Conservation (phyloP, 495 filamentous ascomycete species). For the Penicillium pulvis region DNA sequence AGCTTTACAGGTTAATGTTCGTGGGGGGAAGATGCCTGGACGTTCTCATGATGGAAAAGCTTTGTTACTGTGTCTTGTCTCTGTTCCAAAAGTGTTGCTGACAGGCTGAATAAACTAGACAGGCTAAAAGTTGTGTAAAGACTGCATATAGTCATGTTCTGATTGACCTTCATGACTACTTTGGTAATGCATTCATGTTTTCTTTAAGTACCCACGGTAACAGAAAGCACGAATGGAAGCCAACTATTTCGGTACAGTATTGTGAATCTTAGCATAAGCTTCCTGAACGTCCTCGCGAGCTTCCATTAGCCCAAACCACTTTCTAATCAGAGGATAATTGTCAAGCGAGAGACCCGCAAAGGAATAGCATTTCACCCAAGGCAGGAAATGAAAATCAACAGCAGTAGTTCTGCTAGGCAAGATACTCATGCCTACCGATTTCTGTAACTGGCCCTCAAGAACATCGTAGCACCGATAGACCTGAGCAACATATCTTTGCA, state of each 20-base stretch:
- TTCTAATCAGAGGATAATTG: conserved; percentile 35
- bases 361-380: conserved; percentile 42
- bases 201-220: not conserved
- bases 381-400: conserved; percentile 49
- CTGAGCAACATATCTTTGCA: conserved; percentile 40
- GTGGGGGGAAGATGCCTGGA: conserved; percentile 45
- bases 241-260: conserved; percentile 5
- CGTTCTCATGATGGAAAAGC: conserved; percentile 16
- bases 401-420: conserved; percentile 36
- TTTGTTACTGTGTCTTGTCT: conserved; percentile 12
- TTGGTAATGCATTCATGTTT: no score
- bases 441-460: conserved; percentile 44
- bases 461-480: conserved; percentile 43
- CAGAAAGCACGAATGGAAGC: not conserved
- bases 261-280: conserved; percentile 28
- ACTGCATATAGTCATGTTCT: no score
- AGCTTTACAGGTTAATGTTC: conserved; percentile 56
- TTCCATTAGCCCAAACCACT: conserved; percentile 31
- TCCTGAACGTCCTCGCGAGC: conserved; percentile 31
- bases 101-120: not conserved
- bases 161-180: no score
- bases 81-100: conserved; percentile 10
- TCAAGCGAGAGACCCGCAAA: conserved; percentile 46
- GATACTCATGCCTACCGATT: conserved; percentile 38
- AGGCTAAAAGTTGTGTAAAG: no score